Percentiles rank a stretch among this genome's conserved stretches.
These are phyloP conservation scores for Tricholomella constricta DNA, from an alignment of 768 basidiomycete genomes.

Conservation along the genomic window DNA sequence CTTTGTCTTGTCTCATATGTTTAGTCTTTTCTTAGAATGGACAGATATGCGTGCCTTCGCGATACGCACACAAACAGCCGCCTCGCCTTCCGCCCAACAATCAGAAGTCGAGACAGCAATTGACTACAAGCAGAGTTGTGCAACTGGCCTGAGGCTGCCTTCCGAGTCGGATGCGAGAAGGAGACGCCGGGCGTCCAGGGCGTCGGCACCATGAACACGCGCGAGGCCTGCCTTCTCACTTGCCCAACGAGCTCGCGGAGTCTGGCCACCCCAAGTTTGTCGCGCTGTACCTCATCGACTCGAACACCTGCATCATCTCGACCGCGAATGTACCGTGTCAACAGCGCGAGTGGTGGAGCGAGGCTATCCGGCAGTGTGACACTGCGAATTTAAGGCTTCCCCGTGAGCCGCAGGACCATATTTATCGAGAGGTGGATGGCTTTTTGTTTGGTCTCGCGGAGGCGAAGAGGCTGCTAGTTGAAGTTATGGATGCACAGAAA, in stretches of 20 bases:
- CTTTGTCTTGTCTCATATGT: neutral
- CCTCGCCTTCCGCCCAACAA: slow-evolving; percentile 13
- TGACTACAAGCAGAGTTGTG: slow-evolving; percentile 20
- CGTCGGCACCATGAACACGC: slow-evolving; percentile 27
- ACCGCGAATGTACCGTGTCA: slow-evolving; percentile 27
- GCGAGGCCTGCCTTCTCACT: slow-evolving; percentile 26
- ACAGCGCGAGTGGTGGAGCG: slow-evolving; percentile 21
- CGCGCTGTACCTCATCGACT: slow-evolving; percentile 38
- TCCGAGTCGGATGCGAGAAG: slow-evolving; percentile 19
- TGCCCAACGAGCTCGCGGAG: slow-evolving; percentile 35
- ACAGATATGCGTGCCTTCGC: slow-evolving; percentile 20
- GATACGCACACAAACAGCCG: slow-evolving; percentile 12
- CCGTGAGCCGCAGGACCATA: slow-evolving; percentile 16
- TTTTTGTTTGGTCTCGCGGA: slow-evolving; percentile 21
- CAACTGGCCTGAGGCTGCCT: slow-evolving; percentile 19
- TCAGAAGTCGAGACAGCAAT: slow-evolving; percentile 23
- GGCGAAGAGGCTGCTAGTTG: too few species aligned
- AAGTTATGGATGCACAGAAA: too few species aligned
- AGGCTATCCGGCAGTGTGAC: slow-evolving; percentile 4
- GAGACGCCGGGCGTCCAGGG: slow-evolving; percentile 18
- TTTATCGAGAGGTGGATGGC: slow-evolving; percentile 15
- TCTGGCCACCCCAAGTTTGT: slow-evolving; percentile 41
- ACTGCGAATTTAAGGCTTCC: slow-evolving; percentile 16
- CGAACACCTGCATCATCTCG: slow-evolving; percentile 22
- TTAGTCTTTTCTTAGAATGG: slow-evolving; percentile 20